phyloP scores from a whole-genome alignment of 2,329 filamentous ascomycete genomes.

The Aspergillus japonicus region DNA sequence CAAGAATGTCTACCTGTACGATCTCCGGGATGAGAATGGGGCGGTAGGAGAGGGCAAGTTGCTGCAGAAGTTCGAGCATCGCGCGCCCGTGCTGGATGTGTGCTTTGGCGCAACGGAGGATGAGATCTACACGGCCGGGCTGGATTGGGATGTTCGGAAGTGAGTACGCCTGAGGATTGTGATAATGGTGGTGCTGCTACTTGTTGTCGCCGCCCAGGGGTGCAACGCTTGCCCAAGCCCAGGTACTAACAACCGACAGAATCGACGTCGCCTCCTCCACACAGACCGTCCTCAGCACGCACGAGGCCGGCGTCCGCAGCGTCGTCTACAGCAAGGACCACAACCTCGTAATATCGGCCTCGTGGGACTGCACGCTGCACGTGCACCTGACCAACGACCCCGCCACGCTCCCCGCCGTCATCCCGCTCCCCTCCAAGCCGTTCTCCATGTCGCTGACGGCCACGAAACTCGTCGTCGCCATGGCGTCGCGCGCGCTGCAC shows the following conservation, averaged over 20 bases:
- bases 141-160: constrained; percentile 84
- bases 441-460: constrained; percentile 78
- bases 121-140: constrained; percentile 79
- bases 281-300: constrained; percentile 73
- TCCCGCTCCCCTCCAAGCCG: constrained; percentile 79
- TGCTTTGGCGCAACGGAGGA: constrained; percentile 83
- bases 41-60: constrained; percentile 62
- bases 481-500: constrained; percentile 89
- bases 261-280: constrained; percentile 72
- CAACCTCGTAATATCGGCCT: constrained; percentile 79
- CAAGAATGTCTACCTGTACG: constrained; percentile 85
- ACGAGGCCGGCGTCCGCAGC: constrained; percentile 75
- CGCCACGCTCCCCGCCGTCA: constrained; percentile 57
- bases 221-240: too few species aligned
- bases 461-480: constrained; percentile 89
- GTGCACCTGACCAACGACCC: constrained; percentile 62
- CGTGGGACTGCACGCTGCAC: constrained; percentile 90
- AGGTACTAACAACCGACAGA: constrained; percentile 34
- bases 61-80: constrained; percentile 72
- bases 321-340: constrained; percentile 78
- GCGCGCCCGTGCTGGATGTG: constrained; percentile 83
- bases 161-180: constrained; percentile 38
- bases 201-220: too few species aligned
- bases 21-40: constrained; percentile 57
- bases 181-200: not conserved